These are phyloP conservation scores for Penicillium lividum DNA, from an alignment of 495 filamentous ascomycete species.

Conservation along the genomic window DNA sequence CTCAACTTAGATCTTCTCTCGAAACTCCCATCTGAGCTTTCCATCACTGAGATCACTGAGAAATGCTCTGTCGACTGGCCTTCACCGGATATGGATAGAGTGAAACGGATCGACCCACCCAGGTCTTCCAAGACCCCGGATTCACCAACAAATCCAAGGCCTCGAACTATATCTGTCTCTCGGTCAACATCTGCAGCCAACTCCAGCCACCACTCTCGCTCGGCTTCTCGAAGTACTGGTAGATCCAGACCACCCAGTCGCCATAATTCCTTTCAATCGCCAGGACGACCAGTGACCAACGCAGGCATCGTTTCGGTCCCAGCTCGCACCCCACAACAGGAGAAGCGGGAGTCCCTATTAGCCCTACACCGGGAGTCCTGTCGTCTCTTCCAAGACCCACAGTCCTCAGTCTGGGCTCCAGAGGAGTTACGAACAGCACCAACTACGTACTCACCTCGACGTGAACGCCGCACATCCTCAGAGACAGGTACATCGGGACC, in stretches of 20 bases:
- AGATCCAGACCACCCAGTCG: slow-evolving; percentile 33
- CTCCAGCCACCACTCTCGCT: slow-evolving; percentile 32
- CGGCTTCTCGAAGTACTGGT: slow-evolving; percentile 34
- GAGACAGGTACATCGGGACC: slow-evolving; percentile 22
- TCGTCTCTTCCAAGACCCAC: slow-evolving; percentile 42
- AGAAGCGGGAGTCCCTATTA: slow-evolving; percentile 39
- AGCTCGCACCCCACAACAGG: slow-evolving; percentile 21
- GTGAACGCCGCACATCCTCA: slow-evolving; percentile 17
- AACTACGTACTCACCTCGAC: slow-evolving; percentile 12
- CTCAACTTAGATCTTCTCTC: slow-evolving; percentile 1
- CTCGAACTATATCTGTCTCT: slow-evolving; percentile 22
- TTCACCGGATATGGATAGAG: slow-evolving; percentile 22
- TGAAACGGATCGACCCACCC: slow-evolving; percentile 26
- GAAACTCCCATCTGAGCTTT: slow-evolving; percentile 5
- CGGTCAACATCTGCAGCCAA: slow-evolving; percentile 30
- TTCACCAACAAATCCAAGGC: slow-evolving; percentile 16
- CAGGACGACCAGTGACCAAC: slow-evolving; percentile 29
- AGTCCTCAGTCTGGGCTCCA: background rate
- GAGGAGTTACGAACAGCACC: slow-evolving; percentile 15
- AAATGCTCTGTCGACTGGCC: slow-evolving; percentile 14
- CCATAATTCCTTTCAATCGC: slow-evolving; percentile 35
- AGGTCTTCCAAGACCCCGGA: slow-evolving; percentile 9
- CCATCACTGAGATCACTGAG: slow-evolving; percentile 11
- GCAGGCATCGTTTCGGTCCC: slow-evolving; percentile 33
- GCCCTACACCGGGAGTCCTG: slow-evolving; percentile 50